Evolutionary conservation across 2,329 filamentous ascomycete genomes (phyloP).

Genomic region (Penicillium sp.): DNA sequence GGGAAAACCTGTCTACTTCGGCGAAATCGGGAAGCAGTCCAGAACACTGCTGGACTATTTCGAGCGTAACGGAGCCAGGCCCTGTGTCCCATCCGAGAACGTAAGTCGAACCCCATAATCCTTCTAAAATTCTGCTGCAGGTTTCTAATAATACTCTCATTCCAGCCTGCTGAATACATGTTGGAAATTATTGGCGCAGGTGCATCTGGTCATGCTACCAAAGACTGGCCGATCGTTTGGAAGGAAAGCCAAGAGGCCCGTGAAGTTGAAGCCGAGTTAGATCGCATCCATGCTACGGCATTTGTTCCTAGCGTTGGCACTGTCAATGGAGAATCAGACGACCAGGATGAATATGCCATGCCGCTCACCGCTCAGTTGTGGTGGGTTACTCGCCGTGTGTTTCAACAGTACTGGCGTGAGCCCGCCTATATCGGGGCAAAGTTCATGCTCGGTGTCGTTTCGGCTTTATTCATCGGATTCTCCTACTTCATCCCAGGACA

Average conservation of each 20-base stretch:
- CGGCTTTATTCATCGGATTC: constrained; percentile 73
- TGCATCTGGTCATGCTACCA: constrained; percentile 9
- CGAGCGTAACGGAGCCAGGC: constrained; percentile 57
- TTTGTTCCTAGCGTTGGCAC: no score
- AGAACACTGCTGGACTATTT: constrained; percentile 61
- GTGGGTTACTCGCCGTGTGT: constrained; percentile 68
- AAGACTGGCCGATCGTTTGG: constrained; percentile 65
- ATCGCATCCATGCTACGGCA: constrained; percentile 49
- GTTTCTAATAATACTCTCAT: no score
- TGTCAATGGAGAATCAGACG: no score
- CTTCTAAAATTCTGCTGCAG: no score
- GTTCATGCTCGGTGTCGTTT: constrained; percentile 54
- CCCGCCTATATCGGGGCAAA: constrained; percentile 85
- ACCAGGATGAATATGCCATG: constrained; percentile 66
- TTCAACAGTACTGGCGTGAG: constrained; percentile 84
- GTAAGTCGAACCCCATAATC: no score
- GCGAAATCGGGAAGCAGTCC: constrained; percentile 58
- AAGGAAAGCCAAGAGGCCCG: constrained; percentile 55
- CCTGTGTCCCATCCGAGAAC: constrained; percentile 62
- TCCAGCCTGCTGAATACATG: constrained; percentile 68
- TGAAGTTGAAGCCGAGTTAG: constrained; percentile 56
- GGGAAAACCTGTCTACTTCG: constrained; percentile 65
- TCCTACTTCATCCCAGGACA: constrained; percentile 71
- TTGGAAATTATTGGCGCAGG: constrained; percentile 53
- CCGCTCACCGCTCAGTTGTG: constrained; percentile 64